Base-by-base conservation (phyloP, 768 basidiomycete species). In the Tylopilus sp. region DNA sequence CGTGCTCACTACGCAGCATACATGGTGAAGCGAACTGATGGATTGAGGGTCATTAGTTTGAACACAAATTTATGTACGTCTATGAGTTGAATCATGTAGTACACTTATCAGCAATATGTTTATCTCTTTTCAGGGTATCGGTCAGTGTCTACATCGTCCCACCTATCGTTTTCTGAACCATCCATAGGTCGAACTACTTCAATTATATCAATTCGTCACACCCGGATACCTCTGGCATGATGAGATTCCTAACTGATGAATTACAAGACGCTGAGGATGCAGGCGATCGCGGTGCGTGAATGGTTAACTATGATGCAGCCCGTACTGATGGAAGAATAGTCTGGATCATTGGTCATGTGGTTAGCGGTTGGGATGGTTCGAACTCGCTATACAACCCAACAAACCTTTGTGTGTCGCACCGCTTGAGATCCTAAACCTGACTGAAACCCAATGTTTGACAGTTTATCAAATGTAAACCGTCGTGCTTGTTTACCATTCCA, bases 241-340 rank as follows among this genome's bases (percentile, higher is more conserved):
- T 90, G 59, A 76, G 85, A 33, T 89, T 88, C 70, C 61, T 91
- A 57, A 89, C 88, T 7, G 83, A 88, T 54, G 86, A 90, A 64
- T 71, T 90, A 14, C 88, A 91, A 66, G 83, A 76, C 48, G 87
- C 88, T 9, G 89, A 91, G 68, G 88, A 91, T 62, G 76, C 77
- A 21, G 84, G 87, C 9, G 87, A 89, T 49, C 74, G 85, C 61
- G 87, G 86, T 83, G 55, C n/a, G 74, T 62, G 24, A 17, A 11
- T 6, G 26, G 17, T 31, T 22, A 33, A 30, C 7, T 41, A 48
- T 7, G 28, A 38, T 29, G 22, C 48, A 34, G 17, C 22, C 34
- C 51, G n/a, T 42, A n/a, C 41, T 71, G 36, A 60, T 33, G 25
- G 29, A 54, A 52, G 19, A 38, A 40, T 25, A 79, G 76, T 73